Conservation (phyloP, 306 rosid species). For the Vigna angularis region DNA sequence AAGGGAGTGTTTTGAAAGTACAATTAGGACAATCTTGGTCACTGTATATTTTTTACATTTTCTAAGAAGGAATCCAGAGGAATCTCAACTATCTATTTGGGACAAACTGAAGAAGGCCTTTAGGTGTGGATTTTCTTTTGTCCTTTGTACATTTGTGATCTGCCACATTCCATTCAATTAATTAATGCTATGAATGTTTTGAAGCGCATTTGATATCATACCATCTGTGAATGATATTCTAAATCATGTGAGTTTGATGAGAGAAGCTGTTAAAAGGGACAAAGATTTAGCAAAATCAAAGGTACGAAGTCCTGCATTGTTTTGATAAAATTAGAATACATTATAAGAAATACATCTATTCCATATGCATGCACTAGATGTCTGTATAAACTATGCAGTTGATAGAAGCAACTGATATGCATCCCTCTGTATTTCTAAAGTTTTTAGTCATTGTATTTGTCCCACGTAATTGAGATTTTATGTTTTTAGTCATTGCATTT, state of each 20-base stretch:
- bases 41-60: slow-evolving; percentile 66
- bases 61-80: slow-evolving; percentile 61
- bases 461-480: too few species aligned
- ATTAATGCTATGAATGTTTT: slow-evolving; percentile 38
- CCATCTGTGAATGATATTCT: slow-evolving; percentile 58
- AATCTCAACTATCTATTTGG: slow-evolving; percentile 49
- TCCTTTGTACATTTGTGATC: slow-evolving; percentile 7
- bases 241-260: slow-evolving; percentile 50
- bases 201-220: slow-evolving; percentile 54
- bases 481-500: neutral
- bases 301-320: slow-evolving; percentile 45
- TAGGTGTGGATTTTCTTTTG: slow-evolving; percentile 48
- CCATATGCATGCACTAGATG: neutral
- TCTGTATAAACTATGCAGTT: neutral
- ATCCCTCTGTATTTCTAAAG: neutral
- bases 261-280: slow-evolving; percentile 57
- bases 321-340: neutral
- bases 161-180: slow-evolving; percentile 26
- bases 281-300: slow-evolving; percentile 53
- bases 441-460: neutral
- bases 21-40: slow-evolving; percentile 54
- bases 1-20: slow-evolving; percentile 52
- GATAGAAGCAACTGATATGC: neutral
- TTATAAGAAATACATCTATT: neutral
- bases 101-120: slow-evolving; percentile 46